Conservation (phyloP, 192 early-diverging fungal genomes). For the Umbelopsis isabellina region DNA sequence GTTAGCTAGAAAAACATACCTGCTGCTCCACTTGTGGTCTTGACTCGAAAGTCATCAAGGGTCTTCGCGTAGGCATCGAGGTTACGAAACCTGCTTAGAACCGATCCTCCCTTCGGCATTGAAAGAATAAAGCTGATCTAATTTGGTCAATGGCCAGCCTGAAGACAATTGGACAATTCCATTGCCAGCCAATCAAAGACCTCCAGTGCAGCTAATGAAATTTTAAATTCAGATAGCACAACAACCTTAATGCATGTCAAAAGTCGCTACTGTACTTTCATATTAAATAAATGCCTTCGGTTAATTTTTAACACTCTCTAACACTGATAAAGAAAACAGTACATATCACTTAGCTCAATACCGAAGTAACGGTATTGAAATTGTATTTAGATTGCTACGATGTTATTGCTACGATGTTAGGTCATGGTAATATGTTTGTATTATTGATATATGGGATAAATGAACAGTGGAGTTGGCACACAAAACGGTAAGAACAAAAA, state of each 20-base stretch:
- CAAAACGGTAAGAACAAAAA: no score
- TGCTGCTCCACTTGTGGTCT: constrained; percentile 77
- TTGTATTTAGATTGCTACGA: no score
- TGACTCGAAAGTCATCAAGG: constrained; percentile 89
- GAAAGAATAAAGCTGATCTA: constrained; percentile 7
- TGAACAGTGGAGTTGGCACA: no score
- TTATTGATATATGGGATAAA: no score
- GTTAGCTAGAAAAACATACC: constrained; percentile 49
- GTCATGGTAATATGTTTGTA: no score
- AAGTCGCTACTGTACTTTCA: neutral
- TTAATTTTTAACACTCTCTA: no score
- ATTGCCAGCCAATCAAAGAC: neutral
- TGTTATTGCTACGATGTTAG: no score
- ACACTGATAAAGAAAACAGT: no score
- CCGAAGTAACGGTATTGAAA: no score
- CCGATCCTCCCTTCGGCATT: constrained; percentile 53
- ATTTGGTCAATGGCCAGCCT: neutral
- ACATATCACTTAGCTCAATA: no score
- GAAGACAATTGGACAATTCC: neutral
- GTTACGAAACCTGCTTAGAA: constrained; percentile 57
- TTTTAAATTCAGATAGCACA: neutral
- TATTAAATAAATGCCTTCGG: no score
- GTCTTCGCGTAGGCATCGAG: constrained; percentile 96
- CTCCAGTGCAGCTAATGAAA: neutral
- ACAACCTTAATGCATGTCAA: neutral